phyloP scores from a whole-genome alignment of 768 basidiomycete species.

The Coprinopsis cinerea region DNA sequence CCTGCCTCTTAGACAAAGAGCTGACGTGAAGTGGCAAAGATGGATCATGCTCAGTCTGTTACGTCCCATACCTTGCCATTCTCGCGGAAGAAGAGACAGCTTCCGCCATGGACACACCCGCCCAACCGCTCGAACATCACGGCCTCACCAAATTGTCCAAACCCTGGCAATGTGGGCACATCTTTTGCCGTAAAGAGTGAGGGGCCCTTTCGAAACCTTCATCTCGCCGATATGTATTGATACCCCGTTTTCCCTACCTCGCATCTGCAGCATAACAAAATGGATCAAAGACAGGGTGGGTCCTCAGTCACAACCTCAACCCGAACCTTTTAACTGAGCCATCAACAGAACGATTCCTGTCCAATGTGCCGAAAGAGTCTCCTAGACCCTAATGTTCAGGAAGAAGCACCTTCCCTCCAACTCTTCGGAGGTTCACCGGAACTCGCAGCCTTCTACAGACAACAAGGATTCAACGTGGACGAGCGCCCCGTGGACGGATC shows the following conservation, averaged over 20 bases:
- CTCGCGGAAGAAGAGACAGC: conserved; percentile 74
- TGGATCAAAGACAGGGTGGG: conserved; percentile 59
- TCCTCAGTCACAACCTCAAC: conserved; percentile 9
- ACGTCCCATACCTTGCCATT: conserved; percentile 59
- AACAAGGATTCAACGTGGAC: neutral
- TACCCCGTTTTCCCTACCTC: too few species aligned
- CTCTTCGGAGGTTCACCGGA: too few species aligned
- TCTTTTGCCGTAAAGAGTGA: conserved; percentile 81
- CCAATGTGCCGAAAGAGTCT: conserved; percentile 14
- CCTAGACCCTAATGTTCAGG: conserved; percentile 6
- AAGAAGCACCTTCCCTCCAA: too few species aligned
- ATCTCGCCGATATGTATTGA: too few species aligned
- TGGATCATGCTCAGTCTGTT: conserved; percentile 70
- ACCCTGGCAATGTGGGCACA: conserved; percentile 53
- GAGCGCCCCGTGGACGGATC: too few species aligned
- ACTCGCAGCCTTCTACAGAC: neutral
- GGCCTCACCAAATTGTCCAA: conserved; percentile 61
- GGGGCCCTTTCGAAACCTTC: neutral
- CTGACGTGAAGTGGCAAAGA: conserved; percentile 35
- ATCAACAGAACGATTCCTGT: conserved; percentile 12
- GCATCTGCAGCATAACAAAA: conserved; percentile 49
- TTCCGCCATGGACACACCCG: conserved; percentile 71
- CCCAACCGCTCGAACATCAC: conserved; percentile 59
- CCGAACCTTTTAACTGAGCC: neutral
- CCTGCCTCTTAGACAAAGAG: neutral